Base-by-base conservation (phyloP, 2,329 filamentous ascomycete genomes). In the Dactylellina cionopaga region DNA sequence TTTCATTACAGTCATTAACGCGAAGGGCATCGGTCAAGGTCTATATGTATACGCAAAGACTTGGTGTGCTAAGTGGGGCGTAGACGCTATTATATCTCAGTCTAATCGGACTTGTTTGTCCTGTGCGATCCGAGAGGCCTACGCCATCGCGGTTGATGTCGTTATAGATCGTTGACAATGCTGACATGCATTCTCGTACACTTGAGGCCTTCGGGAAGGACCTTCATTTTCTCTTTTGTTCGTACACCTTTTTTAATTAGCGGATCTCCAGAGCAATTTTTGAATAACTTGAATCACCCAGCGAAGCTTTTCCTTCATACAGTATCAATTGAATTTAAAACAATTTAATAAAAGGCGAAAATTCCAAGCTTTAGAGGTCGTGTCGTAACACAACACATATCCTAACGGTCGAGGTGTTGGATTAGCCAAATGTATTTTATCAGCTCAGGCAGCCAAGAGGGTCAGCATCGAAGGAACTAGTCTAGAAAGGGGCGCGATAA, bases 101-200 rank as follows among this genome's bases (percentile, higher is more conserved):
- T 83, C 84, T 37, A 85, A 87, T 75, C 83, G 89, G 72, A 90
- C 89, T 0, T 94, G 91, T 78, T 80, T 93, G 33, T 85, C 86
- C 2, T 94, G 91, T 79, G 89, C 89, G 39, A 86, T 94, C 43
- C 84, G 91, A 15, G 90, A 94, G 81, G 90, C 90, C 0, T 87
- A 87, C 3, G 90, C 88, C 2, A 78, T 92, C 66, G 88, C 87
- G 1, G 88, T 91, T 83, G 86, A 71, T 11, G 66, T 63, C 41
- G 72, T 77, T n/a, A 31, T 66, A 29, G 56, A 70, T 19, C 35
- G 35, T 2, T 41, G 19, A 29, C 9, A 17, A 22, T 6, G n/a
- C 13, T 17, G 47, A 7, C 31, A 22, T 24, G 24, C 47, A 39
- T 24, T 13, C 7, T 6, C 31, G 27, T 7, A 31, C 46, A 51